These are phyloP conservation scores for Colletotrichum sp. DNA, from an alignment of 2,329 filamentous ascomycete genomes.

Conservation along the genomic window DNA sequence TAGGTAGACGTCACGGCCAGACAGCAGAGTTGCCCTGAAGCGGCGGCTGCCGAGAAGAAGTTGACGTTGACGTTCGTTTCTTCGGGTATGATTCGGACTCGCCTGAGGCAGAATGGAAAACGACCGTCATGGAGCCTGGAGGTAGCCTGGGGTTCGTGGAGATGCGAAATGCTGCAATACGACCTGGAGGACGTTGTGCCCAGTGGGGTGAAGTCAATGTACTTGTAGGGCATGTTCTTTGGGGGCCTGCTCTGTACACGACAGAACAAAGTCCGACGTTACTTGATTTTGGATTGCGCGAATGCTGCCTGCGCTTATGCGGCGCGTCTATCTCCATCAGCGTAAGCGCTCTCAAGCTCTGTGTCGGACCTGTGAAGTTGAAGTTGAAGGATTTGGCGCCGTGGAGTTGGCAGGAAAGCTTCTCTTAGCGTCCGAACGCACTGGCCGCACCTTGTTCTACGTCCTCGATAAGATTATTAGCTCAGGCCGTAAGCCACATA, in stretches of 20 bases:
- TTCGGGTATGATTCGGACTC: background rate
- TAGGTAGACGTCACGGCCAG: background rate
- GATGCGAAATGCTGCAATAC: background rate
- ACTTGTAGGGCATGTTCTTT: background rate
- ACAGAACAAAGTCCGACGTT: background rate
- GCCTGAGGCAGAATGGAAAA: background rate
- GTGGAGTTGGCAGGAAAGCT: conserved; percentile 10
- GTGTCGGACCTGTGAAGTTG: background rate
- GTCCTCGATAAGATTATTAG: background rate
- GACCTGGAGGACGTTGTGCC: background rate
- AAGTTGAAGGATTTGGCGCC: conserved; percentile 6
- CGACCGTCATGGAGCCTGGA: background rate
- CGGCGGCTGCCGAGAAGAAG: background rate
- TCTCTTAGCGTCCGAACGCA: conserved; percentile 17
- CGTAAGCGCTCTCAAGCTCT: conserved; percentile 4
- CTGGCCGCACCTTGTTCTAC: conserved; percentile 20
- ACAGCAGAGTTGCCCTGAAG: background rate
- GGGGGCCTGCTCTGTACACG: background rate
- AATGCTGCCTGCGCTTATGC: background rate
- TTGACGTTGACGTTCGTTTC: background rate
- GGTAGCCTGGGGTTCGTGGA: background rate
- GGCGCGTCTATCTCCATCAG: background rate
- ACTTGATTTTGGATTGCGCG: background rate
- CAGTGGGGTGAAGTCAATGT: background rate
- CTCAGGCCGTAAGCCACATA: background rate